Evolutionary conservation across 495 filamentous ascomycete genomes (phyloP).

Genomic region (Cairneyella variabilis): DNA sequence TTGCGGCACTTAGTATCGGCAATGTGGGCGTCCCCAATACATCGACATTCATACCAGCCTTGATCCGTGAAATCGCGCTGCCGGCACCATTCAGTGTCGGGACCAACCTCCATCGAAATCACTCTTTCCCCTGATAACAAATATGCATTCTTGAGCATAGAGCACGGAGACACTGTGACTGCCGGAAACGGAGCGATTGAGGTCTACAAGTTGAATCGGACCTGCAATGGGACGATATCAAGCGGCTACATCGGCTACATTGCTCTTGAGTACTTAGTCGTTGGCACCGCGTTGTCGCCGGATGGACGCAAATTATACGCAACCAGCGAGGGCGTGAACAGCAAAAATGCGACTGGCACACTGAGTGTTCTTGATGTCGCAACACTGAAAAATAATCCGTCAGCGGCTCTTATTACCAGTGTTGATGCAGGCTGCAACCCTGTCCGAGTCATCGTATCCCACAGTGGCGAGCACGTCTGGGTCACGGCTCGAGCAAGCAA

Average conservation of each 20-base stretch:
- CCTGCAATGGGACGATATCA: slow-evolving; percentile 16
- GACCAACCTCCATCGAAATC: slow-evolving; percentile 24
- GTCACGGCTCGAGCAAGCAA: slow-evolving; percentile 24
- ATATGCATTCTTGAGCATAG: slow-evolving; percentile 27
- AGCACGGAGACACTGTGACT: slow-evolving; percentile 20
- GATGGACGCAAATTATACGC: slow-evolving; percentile 23
- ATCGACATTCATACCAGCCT: slow-evolving; percentile 16
- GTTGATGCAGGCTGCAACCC: slow-evolving; percentile 20
- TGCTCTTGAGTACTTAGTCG: slow-evolving; percentile 16
- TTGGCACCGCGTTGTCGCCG: slow-evolving; percentile 24
- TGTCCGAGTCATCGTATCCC: slow-evolving; percentile 22
- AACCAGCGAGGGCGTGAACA: slow-evolving; percentile 18
- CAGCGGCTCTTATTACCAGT: slow-evolving; percentile 17
- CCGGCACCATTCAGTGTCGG: slow-evolving; percentile 12
- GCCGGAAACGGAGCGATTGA: slow-evolving; percentile 15
- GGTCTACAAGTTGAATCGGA: slow-evolving; percentile 20
- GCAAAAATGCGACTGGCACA: slow-evolving; percentile 15
- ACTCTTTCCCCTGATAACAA: slow-evolving; percentile 23
- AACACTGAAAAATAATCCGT: slow-evolving; percentile 21
- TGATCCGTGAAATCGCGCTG: slow-evolving; percentile 17
- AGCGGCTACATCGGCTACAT: slow-evolving; percentile 20
- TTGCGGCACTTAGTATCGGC: slow-evolving; percentile 20
- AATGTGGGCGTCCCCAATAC: slow-evolving; percentile 20
- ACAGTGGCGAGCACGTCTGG: slow-evolving; percentile 17
- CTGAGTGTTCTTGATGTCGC: slow-evolving; percentile 15